These are phyloP conservation scores for Grosmannia huntii DNA, from an alignment of 2,329 filamentous ascomycete genomes.

Conservation along the genomic window DNA sequence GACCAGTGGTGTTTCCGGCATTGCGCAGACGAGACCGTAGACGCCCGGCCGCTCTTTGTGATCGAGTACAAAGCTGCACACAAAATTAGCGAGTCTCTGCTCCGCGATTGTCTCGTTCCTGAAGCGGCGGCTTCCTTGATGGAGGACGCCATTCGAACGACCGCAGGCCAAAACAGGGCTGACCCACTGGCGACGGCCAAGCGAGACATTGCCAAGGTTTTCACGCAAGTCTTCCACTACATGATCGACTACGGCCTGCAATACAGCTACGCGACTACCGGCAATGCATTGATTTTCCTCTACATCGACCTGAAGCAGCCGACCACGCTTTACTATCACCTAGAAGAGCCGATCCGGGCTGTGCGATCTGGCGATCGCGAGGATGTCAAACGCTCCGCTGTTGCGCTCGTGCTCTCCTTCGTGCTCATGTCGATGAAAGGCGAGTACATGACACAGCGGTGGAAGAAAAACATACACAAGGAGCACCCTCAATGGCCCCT, in stretches of 20 bases:
- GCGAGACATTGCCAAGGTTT: conserved; percentile 1
- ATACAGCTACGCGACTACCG: conserved; percentile 5
- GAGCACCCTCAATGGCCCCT: conserved; percentile 3
- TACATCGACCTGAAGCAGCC: background rate
- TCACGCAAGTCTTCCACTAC: conserved; percentile 6
- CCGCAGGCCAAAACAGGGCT: background rate
- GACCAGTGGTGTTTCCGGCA: conserved; percentile 7
- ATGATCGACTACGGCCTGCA: conserved; percentile 6
- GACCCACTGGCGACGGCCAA: background rate
- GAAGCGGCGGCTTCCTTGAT: background rate
- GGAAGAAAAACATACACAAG: conserved; percentile 1
- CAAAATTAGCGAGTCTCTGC: conserved; percentile 1
- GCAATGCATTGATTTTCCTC: conserved; percentile 3
- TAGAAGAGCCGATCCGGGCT: conserved; percentile 1
- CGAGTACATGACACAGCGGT: conserved; percentile 3
- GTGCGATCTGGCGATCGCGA: background rate
- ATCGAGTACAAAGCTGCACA: conserved; percentile 7
- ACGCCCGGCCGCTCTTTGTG: conserved; percentile 5
- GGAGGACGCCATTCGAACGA: background rate
- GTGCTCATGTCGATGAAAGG: conserved; percentile 2
- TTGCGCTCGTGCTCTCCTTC: conserved; percentile 2
- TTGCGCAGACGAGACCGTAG: background rate
- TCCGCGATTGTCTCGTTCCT: background rate
- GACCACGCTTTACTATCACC: conserved; percentile 2
- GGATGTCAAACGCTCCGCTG: background rate